Percentiles rank a stretch among this genome's conserved stretches.
phyloP scores from a whole-genome alignment of 2,329 filamentous ascomycete genomes.

The Microsporum ferrugineum region DNA sequence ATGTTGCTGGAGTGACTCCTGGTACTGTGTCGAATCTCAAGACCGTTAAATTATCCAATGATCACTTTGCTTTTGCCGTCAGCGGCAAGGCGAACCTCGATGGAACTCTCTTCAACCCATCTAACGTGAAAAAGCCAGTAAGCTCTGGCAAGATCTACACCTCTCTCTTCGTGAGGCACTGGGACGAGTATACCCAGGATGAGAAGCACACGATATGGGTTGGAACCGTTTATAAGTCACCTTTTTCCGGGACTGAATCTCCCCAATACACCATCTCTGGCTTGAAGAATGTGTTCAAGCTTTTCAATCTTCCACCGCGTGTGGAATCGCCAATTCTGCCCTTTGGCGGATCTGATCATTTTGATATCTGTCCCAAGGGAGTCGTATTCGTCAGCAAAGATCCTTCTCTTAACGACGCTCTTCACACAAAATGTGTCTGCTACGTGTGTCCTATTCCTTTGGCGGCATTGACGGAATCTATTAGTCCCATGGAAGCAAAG shows the following conservation, averaged over 20 bases:
- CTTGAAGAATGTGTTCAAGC: slow-evolving; percentile 26
- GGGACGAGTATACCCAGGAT: slow-evolving; percentile 41
- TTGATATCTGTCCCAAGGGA: slow-evolving; percentile 36
- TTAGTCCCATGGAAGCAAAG: slow-evolving; percentile 25
- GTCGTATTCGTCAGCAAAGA: slow-evolving; percentile 39
- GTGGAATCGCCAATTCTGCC: slow-evolving; percentile 38
- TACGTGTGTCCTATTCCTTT: slow-evolving; percentile 35
- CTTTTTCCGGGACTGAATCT: slow-evolving; percentile 18
- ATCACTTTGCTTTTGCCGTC: slow-evolving; percentile 37
- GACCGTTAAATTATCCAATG: slow-evolving; percentile 30
- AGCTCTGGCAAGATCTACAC: slow-evolving; percentile 41
- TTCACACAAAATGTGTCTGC: slow-evolving; percentile 36
- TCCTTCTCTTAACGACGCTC: slow-evolving; percentile 34
- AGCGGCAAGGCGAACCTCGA: slow-evolving; percentile 38
- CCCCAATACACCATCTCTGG: slow-evolving; percentile 29
- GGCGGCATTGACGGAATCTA: slow-evolving; percentile 28
- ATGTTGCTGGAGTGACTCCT: slow-evolving; percentile 29
- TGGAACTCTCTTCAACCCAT: slow-evolving; percentile 40
- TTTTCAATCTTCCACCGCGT: slow-evolving; percentile 30
- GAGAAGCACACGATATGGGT: slow-evolving; percentile 41
- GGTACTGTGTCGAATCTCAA: slow-evolving; percentile 39
- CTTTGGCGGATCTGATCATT: slow-evolving; percentile 37
- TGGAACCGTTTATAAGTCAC: slow-evolving; percentile 34
- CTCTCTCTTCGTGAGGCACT: slow-evolving; percentile 42
- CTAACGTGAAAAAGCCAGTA: slow-evolving; percentile 37